A percentile compares a stretch with the other conserved stretches of the same genome.
These are phyloP conservation scores for Mollisiaceae sp. DNA, from an alignment of 2,329 filamentous ascomycete genomes.

Conservation along the genomic window DNA sequence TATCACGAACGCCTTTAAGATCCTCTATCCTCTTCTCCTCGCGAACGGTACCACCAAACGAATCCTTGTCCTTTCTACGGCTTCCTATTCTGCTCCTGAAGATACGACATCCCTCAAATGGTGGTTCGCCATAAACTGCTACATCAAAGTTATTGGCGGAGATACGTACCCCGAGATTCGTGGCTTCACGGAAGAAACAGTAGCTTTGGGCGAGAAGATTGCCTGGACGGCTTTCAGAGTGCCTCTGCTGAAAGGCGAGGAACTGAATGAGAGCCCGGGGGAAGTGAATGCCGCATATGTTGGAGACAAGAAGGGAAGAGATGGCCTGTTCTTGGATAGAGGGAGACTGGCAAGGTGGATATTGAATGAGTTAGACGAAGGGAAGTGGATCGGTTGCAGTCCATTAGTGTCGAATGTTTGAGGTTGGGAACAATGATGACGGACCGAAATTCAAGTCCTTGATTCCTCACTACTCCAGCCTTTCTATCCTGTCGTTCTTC, in stretches of 20 bases:
- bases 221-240: conserved; percentile 38
- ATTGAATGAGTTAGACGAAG: conserved; percentile 33
- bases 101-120: conserved; percentile 31
- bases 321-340: conserved; percentile 33
- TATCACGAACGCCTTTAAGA: conserved; percentile 33
- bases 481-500: background rate
- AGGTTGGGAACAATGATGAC: conserved; percentile 24
- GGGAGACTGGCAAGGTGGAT: conserved; percentile 36
- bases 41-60: conserved; percentile 26
- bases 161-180: conserved; percentile 32
- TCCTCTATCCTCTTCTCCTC: conserved; percentile 34
- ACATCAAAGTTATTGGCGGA: conserved; percentile 33
- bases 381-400: conserved; percentile 33
- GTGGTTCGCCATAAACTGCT: conserved; percentile 33
- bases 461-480: background rate
- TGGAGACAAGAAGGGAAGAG: conserved; percentile 33
- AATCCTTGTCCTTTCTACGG: conserved; percentile 36
- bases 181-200: conserved; percentile 35
- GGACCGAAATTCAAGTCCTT: background rate
- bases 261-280: conserved; percentile 26
- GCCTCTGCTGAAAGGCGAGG: conserved; percentile 30
- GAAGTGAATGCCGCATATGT: conserved; percentile 33
- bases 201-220: conserved; percentile 31
- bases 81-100: conserved; percentile 35
- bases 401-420: conserved; percentile 33